Conservation (phyloP, 495 filamentous ascomycete genomes). For the Penicillium nucicola region DNA sequence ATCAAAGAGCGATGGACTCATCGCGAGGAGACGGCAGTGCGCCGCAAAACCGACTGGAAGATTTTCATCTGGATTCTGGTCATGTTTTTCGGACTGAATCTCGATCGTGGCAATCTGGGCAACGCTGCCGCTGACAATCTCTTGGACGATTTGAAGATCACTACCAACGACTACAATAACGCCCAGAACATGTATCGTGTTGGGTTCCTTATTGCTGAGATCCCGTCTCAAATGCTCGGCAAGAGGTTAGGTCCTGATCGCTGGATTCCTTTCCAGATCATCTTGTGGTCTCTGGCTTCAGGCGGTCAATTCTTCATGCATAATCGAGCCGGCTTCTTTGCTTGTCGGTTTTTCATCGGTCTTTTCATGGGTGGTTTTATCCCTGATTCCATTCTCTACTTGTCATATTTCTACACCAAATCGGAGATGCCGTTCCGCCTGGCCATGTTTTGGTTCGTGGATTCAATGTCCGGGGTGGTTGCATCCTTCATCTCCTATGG, state of each 20-base stretch:
- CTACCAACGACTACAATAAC: constrained; percentile 69
- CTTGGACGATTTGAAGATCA: constrained; percentile 49
- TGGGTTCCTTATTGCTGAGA: constrained; percentile 48
- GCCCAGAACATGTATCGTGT: constrained; percentile 35
- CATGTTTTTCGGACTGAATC: constrained; percentile 73
- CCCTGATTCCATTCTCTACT: constrained; percentile 49
- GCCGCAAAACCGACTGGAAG: constrained; percentile 34
- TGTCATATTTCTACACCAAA: constrained; percentile 68
- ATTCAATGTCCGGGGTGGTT: constrained; percentile 45
- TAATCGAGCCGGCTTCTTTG: constrained; percentile 25
- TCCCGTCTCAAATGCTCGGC: constrained; percentile 52
- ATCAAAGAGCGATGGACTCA: constrained; percentile 47
- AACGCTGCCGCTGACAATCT: constrained; percentile 66
- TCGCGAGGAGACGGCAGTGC: constrained; percentile 36
- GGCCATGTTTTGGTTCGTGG: constrained; percentile 61
- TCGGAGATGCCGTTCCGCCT: constrained; percentile 60
- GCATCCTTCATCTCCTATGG: constrained; percentile 46
- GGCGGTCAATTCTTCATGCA: constrained; percentile 29
- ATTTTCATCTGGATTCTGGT: constrained; percentile 63
- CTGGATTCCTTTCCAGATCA: constrained; percentile 33
- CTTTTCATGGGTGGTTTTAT: constrained; percentile 29
- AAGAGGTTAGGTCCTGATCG: constrained; percentile 64
- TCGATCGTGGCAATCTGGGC: constrained; percentile 68
- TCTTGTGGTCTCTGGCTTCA: constrained; percentile 24
- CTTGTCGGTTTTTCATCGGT: constrained; percentile 27